A percentile compares a stretch with the other conserved stretches of the same genome.
These are phyloP conservation scores for Theobroma cacao DNA, from an alignment of 345 rosid genomes.

Conservation along the genomic window DNA sequence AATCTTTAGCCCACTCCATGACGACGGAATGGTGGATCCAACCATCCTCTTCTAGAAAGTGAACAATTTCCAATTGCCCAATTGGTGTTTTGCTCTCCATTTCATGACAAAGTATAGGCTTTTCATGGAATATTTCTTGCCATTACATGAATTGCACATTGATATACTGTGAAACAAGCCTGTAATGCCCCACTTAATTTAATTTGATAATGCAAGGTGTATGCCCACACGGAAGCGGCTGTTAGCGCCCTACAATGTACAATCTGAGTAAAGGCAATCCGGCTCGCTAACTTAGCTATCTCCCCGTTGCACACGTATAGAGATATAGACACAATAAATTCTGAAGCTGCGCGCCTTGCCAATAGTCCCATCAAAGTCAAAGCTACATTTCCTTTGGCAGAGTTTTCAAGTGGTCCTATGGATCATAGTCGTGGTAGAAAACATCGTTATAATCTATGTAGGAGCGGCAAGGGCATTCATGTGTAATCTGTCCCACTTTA, in stretches of 20 bases:
- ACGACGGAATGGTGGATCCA: neutral
- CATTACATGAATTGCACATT: neutral
- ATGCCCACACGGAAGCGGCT: neutral
- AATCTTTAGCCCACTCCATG: neutral
- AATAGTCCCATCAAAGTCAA: neutral
- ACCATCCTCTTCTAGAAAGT: neutral
- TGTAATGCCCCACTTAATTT: neutral
- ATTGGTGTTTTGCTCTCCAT: neutral
- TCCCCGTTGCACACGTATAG: neutral
- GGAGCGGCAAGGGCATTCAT: neutral
- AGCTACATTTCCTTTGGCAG: neutral
- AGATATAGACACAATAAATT: neutral
- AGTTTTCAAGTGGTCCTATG: conserved; percentile 1
- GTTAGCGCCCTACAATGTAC: neutral
- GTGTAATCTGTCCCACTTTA: neutral
- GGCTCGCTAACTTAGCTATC: neutral
- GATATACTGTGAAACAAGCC: neutral
- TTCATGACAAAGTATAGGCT: neutral
- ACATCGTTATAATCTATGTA: neutral
- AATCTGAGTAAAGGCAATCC: neutral
- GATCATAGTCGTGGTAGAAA: neutral
- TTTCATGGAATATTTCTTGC: neutral
- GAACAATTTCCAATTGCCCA: neutral
- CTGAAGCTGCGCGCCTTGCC: neutral
- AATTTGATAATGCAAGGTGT: neutral